Percentiles rank a stretch among this genome's conserved stretches.
Conservation (phyloP, 1,284 basidiomycete genomes). For the Wallemia hederae region DNA sequence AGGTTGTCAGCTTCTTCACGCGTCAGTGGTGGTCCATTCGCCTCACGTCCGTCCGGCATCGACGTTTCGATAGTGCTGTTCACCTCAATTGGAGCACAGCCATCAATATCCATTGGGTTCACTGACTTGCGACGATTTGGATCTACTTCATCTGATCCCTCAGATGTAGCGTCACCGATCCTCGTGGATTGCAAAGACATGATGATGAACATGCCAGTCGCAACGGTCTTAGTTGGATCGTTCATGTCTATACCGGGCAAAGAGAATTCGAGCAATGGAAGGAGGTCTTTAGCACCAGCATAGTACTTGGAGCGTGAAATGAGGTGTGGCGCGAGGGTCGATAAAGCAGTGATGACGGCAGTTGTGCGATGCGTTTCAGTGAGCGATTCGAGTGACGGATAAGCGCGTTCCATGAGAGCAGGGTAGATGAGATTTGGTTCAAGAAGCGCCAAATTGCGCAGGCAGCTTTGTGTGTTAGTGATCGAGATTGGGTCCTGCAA, state of each 20-base stretch:
- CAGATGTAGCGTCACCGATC: constrained; percentile 37
- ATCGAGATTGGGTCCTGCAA: constrained; percentile 19
- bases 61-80: constrained; percentile 7
- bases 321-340: constrained; percentile 46
- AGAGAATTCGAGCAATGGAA: constrained; percentile 65
- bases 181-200: constrained; percentile 48
- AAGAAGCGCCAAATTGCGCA: constrained; percentile 19
- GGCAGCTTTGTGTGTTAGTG: constrained; percentile 18
- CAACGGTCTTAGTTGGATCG: constrained; percentile 66
- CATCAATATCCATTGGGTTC: constrained; percentile 7
- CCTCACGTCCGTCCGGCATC: constrained; percentile 28
- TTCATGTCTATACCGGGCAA: constrained; percentile 84
- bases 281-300: constrained; percentile 54
- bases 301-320: constrained; percentile 43
- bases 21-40: constrained; percentile 24
- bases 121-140: constrained; percentile 1
- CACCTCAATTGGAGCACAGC: constrained; percentile 6
- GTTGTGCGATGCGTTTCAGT: constrained; percentile 81
- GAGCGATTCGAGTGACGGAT: constrained; percentile 67
- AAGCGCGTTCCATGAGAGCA: constrained; percentile 67
- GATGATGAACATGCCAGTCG: constrained; percentile 23
- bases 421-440: constrained; percentile 76
- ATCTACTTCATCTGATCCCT: constrained; percentile 5
- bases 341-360: constrained; percentile 63
- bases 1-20: constrained; percentile 41